Evolutionary conservation across 225 moss, liverwort and hornwort genomes (phyloP), one percentile per base, ranked within the genome.

Genomic region (Ulota crispa): DNA sequence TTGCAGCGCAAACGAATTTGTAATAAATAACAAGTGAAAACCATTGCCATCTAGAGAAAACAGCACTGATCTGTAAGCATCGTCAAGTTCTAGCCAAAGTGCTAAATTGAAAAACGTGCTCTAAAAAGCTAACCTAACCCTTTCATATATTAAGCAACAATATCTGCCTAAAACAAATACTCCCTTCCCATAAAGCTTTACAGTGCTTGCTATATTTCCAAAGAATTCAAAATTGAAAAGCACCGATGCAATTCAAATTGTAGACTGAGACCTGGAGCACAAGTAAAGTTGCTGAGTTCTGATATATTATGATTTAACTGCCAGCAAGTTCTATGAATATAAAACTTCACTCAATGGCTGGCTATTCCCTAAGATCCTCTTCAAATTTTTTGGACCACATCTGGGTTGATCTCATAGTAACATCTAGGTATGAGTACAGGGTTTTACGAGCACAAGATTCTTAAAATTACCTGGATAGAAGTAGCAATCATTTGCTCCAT

Each of bases 401-500:
- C 16, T 75, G 24, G 8, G 32, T 80, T 84, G 57, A 64, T 57
- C 71, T 61, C 10, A 10, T 62, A 45, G 27, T 26, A 80, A 68
- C 56, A 28, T 41, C 24, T 19, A 52, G 39, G 19, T 62, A 31
- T 27, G 18, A 50, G 18, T 2, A 18, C 18, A 18, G 50, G 18
- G 50, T 34, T 54, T 3, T 45, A 23, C 57, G 21, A 73, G 73
- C 28, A 54, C 2, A 39, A 34, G 36, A 50, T 76, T 76, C 68
- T 43, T 47, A 11, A 68, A 62, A 30, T 75, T 45, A 99, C 99
- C 96, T 85, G 87, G 86, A 85, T 93, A 90, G 78, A 96, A 91
- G 80, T 93, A 99, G 83, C 99, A 96, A 75, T 99, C 99, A 84
- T 93, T 96, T 65, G 99, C 93, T 31, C 99, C 99, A 79, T 99